These are phyloP conservation scores for Podospora conica DNA, from an alignment of 495 filamentous ascomycete species.

Conservation along the genomic window DNA sequence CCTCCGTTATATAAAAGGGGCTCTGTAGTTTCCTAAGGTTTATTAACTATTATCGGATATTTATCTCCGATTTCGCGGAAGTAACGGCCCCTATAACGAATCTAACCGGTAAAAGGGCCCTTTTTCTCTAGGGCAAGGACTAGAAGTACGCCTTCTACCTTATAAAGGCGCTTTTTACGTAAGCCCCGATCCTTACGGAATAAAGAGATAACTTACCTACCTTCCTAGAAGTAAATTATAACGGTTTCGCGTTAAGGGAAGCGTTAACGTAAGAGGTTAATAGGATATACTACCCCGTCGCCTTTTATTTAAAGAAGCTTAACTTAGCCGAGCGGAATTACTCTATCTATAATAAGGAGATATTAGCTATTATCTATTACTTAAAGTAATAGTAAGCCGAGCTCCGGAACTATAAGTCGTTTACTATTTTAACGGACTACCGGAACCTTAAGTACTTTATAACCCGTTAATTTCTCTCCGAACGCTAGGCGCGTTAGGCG, in stretches of 20 bases:
- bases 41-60: conserved; percentile 3
- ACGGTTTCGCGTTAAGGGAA: not conserved
- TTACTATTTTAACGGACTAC: not conserved
- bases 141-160: too few relatives aligned
- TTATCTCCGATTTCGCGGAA: not conserved
- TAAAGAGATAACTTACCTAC: too few relatives aligned
- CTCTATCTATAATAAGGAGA: not conserved
- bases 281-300: not conserved
- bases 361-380: not conserved
- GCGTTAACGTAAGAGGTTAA: not conserved
- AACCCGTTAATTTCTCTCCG: not conserved
- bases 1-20: not conserved
- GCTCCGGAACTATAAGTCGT: not conserved
- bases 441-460: not conserved
- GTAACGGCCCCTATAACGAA: not conserved
- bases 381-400: not conserved
- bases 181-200: too few relatives aligned
- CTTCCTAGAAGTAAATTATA: not conserved
- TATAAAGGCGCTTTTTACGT: too few relatives aligned
- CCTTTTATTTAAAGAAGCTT: not conserved
- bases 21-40: not conserved
- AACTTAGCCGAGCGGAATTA: not conserved
- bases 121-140: not conserved
- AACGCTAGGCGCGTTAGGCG: not conserved
- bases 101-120: not conserved